Evolutionary conservation across 371 early-diverging fungal genomes (phyloP).

Genomic region (Mucor mucedo): DNA sequence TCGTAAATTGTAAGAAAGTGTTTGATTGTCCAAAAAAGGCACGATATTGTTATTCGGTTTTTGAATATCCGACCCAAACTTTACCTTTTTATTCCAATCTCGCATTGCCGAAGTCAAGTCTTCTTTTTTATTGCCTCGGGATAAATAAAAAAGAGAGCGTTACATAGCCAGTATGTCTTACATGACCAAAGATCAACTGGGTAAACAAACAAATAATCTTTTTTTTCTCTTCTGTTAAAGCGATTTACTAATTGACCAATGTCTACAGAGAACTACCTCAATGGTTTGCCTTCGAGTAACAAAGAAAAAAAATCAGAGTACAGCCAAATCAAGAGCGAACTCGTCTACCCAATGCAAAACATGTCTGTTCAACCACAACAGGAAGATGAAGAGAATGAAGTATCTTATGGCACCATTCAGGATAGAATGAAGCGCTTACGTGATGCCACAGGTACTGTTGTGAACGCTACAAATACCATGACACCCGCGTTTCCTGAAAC

Average conservation of each 20-base stretch:
- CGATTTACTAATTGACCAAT: neutral
- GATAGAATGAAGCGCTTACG: conserved; percentile 24
- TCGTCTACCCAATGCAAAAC: conserved; percentile 21
- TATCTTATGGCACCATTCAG: conserved; percentile 8
- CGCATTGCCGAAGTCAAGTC: neutral
- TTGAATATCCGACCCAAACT: no score
- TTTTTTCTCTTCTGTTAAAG: neutral
- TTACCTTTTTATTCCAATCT: no score
- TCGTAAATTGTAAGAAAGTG: no score
- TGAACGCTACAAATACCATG: conserved; percentile 1
- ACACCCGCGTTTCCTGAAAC: conserved; percentile 22
- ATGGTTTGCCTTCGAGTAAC: conserved; percentile 15
- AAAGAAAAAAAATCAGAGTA: conserved; percentile 14
- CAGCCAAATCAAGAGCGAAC: conserved; percentile 14
- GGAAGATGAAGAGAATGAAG: conserved; percentile 3
- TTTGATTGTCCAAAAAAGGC: no score
- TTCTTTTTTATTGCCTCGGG: neutral
- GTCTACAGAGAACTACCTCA: conserved; percentile 19
- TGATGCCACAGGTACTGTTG: conserved; percentile 18
- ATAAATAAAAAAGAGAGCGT: neutral
- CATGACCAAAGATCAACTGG: conserved; percentile 33
- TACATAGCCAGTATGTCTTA: conserved; percentile 19
- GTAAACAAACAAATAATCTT: conserved; percentile 2
- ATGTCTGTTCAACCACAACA: conserved; percentile 2
- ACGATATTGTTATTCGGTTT: no score